These are phyloP conservation scores for Dendrothele bispora DNA, from an alignment of 768 basidiomycete species.

Conservation along the genomic window DNA sequence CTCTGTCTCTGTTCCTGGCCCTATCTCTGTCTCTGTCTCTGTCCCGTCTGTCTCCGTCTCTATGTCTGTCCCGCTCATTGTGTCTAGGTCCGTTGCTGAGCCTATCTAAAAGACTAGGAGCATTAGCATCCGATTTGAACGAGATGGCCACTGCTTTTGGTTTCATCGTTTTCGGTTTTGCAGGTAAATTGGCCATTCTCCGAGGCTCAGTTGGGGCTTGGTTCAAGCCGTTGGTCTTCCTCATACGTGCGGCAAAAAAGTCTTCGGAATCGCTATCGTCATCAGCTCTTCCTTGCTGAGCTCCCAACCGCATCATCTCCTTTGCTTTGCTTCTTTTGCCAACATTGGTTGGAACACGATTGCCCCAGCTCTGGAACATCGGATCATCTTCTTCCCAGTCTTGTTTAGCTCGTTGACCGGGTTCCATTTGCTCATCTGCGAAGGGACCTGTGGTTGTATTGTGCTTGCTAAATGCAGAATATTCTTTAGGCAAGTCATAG, in stretches of 20 bases:
- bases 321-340: constrained; percentile 66
- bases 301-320: constrained; percentile 53
- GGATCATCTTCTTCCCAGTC: constrained; percentile 42
- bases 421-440: constrained; percentile 41
- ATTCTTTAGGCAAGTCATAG: constrained; percentile 44
- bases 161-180: constrained; percentile 29
- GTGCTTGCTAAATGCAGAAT: constrained; percentile 66
- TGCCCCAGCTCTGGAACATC: constrained; percentile 46
- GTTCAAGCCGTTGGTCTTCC: not conserved
- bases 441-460: constrained; percentile 70
- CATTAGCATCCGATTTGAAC: not conserved
- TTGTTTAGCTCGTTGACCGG: constrained; percentile 32
- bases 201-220: not conserved
- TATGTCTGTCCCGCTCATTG: not conserved
- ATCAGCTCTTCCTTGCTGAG: constrained; percentile 43
- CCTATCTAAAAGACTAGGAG: not conserved
- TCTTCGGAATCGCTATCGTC: constrained; percentile 72
- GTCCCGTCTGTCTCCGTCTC: not conserved
- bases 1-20: constrained; percentile 7
- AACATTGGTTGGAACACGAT: constrained; percentile 52
- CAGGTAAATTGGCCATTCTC: constrained; percentile 1
- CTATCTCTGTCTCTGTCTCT: constrained; percentile 8
- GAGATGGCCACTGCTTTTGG: constrained; percentile 17
- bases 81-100: constrained; percentile 1
- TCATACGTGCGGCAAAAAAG: constrained; percentile 10